Base-by-base conservation (phyloP, 306 rosid species). In the Astragalus membranaceus region DNA sequence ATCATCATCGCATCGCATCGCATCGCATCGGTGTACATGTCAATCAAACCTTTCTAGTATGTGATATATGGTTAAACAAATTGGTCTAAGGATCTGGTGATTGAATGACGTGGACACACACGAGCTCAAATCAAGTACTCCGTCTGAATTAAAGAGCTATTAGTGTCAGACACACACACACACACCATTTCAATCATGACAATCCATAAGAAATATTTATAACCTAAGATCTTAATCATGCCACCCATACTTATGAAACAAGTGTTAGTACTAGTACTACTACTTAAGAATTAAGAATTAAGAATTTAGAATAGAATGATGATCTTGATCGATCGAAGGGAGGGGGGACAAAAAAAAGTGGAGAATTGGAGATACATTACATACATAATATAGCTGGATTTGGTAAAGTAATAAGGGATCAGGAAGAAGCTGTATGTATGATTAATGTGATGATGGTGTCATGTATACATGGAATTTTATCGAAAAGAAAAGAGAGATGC, bases 181-280 rank as follows among this genome's bases (percentile, higher is more conserved):
- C 59, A 50, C 11, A 39, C 3, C 66, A 65, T 56, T 15, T 47
- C 15, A 64, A 77, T 70, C 39, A 77, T 77, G 69, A 58, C 69
- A 43, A 55, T 56, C 63, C 33, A 26, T 6, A 36, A 63, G 35
- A 54, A 4, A 30, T 20, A 14, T 51, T 12, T 10, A 30, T 56
- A 46, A 41, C 11, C 66, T 52, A 75, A 48, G 14, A 8, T 69
- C 60, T 50, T 59, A 62, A 69, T 69, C 66, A 69, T 43, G 30
- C 15, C 32, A 6, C 67, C 32, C 67, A 15, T n/a, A 59, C 70
- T 64, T 42, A 42, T 42, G 6, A 42, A 42, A 10, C n/a, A 42
- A 10, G 5, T 10, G n/a, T 42, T 42, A 42, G n/a, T n/a, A n/a
- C n/a, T n/a, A n/a, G n/a, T n/a, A n/a, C n/a, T n/a, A n/a, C n/a